These are phyloP conservation scores for Biscogniauxia mediterranea DNA, from an alignment of 2,329 filamentous ascomycete genomes.

Conservation along the genomic window DNA sequence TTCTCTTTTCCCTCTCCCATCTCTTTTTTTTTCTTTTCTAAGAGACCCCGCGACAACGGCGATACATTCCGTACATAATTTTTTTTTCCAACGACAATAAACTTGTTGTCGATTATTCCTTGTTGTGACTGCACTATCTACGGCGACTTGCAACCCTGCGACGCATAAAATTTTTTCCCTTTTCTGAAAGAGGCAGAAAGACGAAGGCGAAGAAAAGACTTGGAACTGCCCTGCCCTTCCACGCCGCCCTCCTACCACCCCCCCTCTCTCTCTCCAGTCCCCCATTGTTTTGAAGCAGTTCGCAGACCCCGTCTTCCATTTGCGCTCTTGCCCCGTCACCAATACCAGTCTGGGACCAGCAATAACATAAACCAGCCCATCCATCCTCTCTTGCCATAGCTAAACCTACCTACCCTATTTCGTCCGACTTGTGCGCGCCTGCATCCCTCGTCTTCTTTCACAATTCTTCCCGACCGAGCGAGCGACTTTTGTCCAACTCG, in stretches of 20 bases:
- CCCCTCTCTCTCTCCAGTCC: background rate
- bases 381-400: background rate
- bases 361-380: slow-evolving; percentile 4
- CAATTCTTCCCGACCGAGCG: background rate
- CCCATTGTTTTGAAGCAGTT: slow-evolving; percentile 17
- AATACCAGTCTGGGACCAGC: background rate
- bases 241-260: too few species aligned
- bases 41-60: slow-evolving; percentile 30
- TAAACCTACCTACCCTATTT: background rate
- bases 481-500: background rate
- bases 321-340: background rate
- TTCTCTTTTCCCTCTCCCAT: slow-evolving; percentile 13
- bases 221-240: background rate
- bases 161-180: background rate
- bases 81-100: slow-evolving; percentile 30
- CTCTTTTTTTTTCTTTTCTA: slow-evolving; percentile 20
- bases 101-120: slow-evolving; percentile 17
- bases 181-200: background rate
- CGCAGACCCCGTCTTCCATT: background rate
- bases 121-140: slow-evolving; percentile 13
- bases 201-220: background rate
- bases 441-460: background rate
- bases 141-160: background rate
- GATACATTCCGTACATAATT: slow-evolving; percentile 25
- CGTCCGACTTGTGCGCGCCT: background rate